Evolutionary conservation across 163 green algal species (phyloP).

Genomic region (Dunaliella salina): DNA sequence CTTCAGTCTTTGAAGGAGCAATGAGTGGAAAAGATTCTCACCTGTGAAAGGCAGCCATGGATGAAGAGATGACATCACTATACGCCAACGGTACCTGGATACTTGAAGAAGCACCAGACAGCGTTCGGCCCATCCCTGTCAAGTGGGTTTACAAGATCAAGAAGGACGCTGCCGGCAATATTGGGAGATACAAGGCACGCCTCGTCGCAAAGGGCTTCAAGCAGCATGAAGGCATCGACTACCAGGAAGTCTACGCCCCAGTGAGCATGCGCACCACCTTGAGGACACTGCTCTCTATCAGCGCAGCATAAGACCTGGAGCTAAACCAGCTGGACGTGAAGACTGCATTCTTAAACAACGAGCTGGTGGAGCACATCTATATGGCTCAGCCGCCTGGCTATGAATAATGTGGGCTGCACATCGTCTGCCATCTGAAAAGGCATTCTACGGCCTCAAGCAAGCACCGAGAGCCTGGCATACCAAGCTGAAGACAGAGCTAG

Average conservation of each 20-base stretch:
- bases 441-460: too few relatives aligned
- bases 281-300: too few relatives aligned
- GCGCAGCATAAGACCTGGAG: too few relatives aligned
- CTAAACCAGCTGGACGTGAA: constrained; percentile 44
- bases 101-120: constrained; percentile 18
- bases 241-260: too few relatives aligned
- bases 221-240: constrained; percentile 29
- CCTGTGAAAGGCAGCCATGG: not conserved
- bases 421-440: too few relatives aligned
- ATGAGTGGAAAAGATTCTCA: too few relatives aligned
- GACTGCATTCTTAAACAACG: constrained; percentile 47
- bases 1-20: not conserved
- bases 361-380: constrained; percentile 29
- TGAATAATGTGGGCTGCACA: too few relatives aligned
- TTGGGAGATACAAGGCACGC: constrained; percentile 54
- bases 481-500: too few relatives aligned
- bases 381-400: not conserved
- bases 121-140: constrained; percentile 32
- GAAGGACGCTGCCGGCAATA: constrained; percentile 35
- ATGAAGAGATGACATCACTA: constrained; percentile 10
- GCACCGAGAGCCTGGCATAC: too few relatives aligned
- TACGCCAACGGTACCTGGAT: constrained; percentile 18
- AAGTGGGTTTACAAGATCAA: constrained; percentile 50
- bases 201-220: constrained; percentile 29
- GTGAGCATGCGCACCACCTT: too few relatives aligned